Base-by-base conservation (phyloP, 2,329 filamentous ascomycete genomes). In the Epichloe elymi region DNA sequence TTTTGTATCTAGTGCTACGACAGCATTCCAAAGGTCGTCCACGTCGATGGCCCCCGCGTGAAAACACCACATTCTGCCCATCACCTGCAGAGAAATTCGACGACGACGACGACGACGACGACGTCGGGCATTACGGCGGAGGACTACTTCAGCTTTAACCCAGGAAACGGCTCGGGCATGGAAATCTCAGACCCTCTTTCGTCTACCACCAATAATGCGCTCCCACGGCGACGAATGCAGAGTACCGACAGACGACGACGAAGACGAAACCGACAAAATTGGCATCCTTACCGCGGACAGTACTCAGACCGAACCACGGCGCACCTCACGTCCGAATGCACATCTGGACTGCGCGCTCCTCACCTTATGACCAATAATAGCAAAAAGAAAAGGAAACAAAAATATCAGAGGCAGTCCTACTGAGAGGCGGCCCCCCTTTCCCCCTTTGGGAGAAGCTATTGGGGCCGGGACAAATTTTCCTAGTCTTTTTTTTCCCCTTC, bases 1-100 rank as follows among this genome's bases (percentile, higher is more conserved):
- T 61, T 57, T 57, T 58, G 54, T 58, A 56, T 60, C 51, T 57
- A 60, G 57, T 62, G 61, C 56, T 60, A 59, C 52, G 58, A 58
- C 56, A 56, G 58, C 51, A 54, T 53, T 54, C 56, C 57, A 53
- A 50, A 53, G 53, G 54, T 57, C 47, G 39, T 56, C 23, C 14
- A 36, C 20, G 26, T 23, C 26, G 40, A 51, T 19, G 33, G 11
- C 30, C 23, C 10, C 20, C 10, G 35, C 23, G 20, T 19, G 41
- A 37, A 38, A 39, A 14, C 43, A 19, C 5, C 37, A 46, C 36
- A 26, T 19, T n/a, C 15, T 23, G 19, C 43, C 30, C 3, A n/a
- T 37, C n/a, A 11, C 19, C 12, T 33, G 33, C 49, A 38, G 20
- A 39, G 46, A 49, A 36, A 26, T 15, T 39, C 12, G 42, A 35